Conservation (phyloP, 2,329 filamentous ascomycete species). For the Stemphylium beticola region DNA sequence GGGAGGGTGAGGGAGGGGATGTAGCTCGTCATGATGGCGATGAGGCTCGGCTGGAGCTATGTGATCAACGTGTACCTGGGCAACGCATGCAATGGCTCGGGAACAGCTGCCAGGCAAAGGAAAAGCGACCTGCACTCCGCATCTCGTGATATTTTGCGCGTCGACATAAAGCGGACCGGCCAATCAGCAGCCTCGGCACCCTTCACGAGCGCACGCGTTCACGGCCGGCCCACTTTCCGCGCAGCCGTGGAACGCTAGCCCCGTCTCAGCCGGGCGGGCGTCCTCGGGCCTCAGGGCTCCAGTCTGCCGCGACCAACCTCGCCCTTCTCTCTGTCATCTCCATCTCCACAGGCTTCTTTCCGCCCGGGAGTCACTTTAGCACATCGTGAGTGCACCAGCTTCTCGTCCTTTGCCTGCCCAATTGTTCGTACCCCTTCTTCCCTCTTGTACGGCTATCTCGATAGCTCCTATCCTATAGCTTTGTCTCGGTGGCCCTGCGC, state of each 20-base stretch:
- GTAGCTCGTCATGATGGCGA: slow-evolving; percentile 73
- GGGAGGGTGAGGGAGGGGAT: slow-evolving; percentile 81
- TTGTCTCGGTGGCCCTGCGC: slow-evolving; percentile 40
- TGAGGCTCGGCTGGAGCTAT: not conserved
- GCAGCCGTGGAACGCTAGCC: slow-evolving; percentile 25
- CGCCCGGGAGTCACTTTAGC: slow-evolving; percentile 34
- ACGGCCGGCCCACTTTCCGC: slow-evolving; percentile 31
- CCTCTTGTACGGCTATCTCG: slow-evolving; percentile 39
- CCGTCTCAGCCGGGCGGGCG: slow-evolving; percentile 22
- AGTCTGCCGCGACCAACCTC: slow-evolving; percentile 28
- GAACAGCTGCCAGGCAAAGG: not conserved
- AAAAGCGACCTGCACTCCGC: slow-evolving; percentile 8
- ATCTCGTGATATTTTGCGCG: slow-evolving; percentile 14
- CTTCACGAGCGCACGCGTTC: slow-evolving; percentile 21
- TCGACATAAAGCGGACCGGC: slow-evolving; percentile 5
- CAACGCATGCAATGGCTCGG: slow-evolving; percentile 1
- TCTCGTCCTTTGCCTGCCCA: slow-evolving; percentile 35
- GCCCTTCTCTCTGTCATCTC: slow-evolving; percentile 32
- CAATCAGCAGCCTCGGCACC: slow-evolving; percentile 25
- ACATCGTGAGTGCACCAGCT: slow-evolving; percentile 49
- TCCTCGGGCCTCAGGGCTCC: slow-evolving; percentile 17
- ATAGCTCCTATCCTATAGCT: slow-evolving; percentile 40
- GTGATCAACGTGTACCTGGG: slow-evolving; percentile 1
- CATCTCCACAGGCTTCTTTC: slow-evolving; percentile 32
- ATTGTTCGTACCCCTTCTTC: slow-evolving; percentile 37